Base-by-base conservation (phyloP, 768 basidiomycete species). In the Austroboletus festivus region DNA sequence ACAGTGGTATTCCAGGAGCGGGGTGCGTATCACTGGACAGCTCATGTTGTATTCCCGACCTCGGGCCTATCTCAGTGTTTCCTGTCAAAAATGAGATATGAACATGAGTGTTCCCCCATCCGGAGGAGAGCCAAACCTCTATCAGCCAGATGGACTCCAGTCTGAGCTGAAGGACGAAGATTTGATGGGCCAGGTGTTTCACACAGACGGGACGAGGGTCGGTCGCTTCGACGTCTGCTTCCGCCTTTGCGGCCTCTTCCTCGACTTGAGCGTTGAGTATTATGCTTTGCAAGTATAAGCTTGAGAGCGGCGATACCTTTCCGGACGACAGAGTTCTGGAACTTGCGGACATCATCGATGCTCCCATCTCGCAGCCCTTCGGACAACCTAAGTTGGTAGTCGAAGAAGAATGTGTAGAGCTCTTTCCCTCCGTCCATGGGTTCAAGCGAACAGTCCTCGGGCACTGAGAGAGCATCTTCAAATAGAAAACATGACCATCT, bases 381-480 rank as follows among this genome's bases (percentile, higher is more conserved):
- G 20, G 23, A 15, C 24, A 62, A 37, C 23, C 0, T 39, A 24
- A 15, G 2, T 40, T 66, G 51, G 33, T 55, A 68, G 28, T 52
- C 15, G 48, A 66, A 41, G 47, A 68, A 66, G 31, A 23, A 44
- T 40, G 3, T 21, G 52, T 45, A 65, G 7, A 64, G 51, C 37
- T 40, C 34, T 37, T 40, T 7, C 10, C 52, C 53, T 24, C 38
- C 43, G 28, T 55, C 52, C 20, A 30, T 46, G 34, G 44, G 11
- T 7, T 50, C 42, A 22, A 57, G 19, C n/a, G 26, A 23, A 26
- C 19, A 13, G 39, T 40, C 44, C 15, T 49, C n/a, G n/a, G n/a
- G n/a, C n/a, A n/a, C 16, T 4, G 30, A 10, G 31, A 37, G 13
- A 26, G 3, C 6, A 7, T 5, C 13, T 5, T 2, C 0, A 47